Conservation (phyloP, 768 basidiomycete species). For the Suillus subluteus region DNA sequence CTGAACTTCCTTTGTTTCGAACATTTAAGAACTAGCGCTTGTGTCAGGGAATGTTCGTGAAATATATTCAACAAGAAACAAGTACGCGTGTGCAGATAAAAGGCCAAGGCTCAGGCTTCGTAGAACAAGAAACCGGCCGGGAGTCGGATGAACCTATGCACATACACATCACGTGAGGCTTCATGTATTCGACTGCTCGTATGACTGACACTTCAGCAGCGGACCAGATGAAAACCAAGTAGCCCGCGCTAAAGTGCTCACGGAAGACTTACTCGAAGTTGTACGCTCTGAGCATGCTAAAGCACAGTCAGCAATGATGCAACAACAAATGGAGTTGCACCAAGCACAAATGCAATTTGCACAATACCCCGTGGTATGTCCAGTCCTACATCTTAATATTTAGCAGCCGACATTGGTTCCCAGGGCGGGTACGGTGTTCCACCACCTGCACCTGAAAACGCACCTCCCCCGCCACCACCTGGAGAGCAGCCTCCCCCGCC, state of each 20-base stretch:
- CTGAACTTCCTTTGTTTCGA: no score
- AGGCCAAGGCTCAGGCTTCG: slow-evolving; percentile 91
- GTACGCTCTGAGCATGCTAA: slow-evolving; percentile 88
- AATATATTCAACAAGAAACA: slow-evolving; percentile 97
- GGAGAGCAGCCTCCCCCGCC: slow-evolving; percentile 59
- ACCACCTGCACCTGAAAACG: slow-evolving; percentile 40
- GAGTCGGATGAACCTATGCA: slow-evolving; percentile 91
- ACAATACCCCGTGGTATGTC: slow-evolving; percentile 60
- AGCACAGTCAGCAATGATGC: slow-evolving; percentile 61
- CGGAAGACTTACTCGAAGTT: slow-evolving; percentile 89
- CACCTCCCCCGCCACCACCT: slow-evolving; percentile 51
- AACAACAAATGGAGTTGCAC: slow-evolving; percentile 87
- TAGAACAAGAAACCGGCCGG: slow-evolving; percentile 87
- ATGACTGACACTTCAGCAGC: slow-evolving; percentile 18
- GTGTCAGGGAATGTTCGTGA: slow-evolving; percentile 89
- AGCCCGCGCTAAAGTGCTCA: slow-evolving; percentile 81
- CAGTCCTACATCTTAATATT: slow-evolving; percentile 11
- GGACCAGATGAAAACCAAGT: slow-evolving; percentile 91
- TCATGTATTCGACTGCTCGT: slow-evolving; percentile 22
- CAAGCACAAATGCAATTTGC: slow-evolving; percentile 84
- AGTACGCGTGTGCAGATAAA: slow-evolving; percentile 97
- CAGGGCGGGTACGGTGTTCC: slow-evolving; percentile 41
- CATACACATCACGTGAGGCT: slow-evolving; percentile 84
- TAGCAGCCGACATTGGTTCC: background rate
- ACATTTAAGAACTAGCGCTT: background rate